phyloP scores from a whole-genome alignment of 768 basidiomycete species.

The Coprinopsis marcescibilis region DNA sequence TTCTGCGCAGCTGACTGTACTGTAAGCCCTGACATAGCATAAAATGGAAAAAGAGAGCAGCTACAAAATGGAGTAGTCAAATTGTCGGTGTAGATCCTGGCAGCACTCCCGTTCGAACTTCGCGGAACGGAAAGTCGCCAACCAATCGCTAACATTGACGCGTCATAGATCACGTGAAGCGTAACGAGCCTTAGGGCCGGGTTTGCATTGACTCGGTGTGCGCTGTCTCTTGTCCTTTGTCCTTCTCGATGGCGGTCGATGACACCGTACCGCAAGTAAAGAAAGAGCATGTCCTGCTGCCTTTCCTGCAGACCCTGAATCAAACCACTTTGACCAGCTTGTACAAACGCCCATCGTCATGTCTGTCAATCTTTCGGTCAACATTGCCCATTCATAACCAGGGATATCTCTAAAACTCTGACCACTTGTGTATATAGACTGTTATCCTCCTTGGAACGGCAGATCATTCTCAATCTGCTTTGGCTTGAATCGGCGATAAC shows the following conservation, averaged over 20 bases:
- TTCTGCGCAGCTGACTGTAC: constrained; percentile 69
- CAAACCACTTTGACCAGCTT: constrained; percentile 72
- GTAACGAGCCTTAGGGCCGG: not conserved
- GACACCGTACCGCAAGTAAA: constrained; percentile 15
- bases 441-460: constrained; percentile 72
- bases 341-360: constrained; percentile 82
- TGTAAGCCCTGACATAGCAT: constrained; percentile 43
- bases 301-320: constrained; percentile 77
- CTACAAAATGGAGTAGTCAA: not conserved
- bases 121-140: no score
- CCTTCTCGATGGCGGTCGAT: constrained; percentile 13
- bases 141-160: constrained; percentile 9
- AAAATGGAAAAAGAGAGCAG: not conserved
- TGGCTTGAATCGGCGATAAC: constrained; percentile 81
- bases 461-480: constrained; percentile 80
- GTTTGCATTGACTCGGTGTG: not conserved
- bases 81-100: no score
- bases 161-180: constrained; percentile 13
- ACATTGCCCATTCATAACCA: constrained; percentile 16
- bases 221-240: not conserved
- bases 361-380: constrained; percentile 85
- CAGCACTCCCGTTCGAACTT: no score
- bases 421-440: constrained; percentile 41
- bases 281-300: constrained; percentile 60
- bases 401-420: constrained; percentile 14